Evolutionary conservation across 192 early-diverging fungal species (phyloP).

Genomic region (Mortierella hygrophila): DNA sequence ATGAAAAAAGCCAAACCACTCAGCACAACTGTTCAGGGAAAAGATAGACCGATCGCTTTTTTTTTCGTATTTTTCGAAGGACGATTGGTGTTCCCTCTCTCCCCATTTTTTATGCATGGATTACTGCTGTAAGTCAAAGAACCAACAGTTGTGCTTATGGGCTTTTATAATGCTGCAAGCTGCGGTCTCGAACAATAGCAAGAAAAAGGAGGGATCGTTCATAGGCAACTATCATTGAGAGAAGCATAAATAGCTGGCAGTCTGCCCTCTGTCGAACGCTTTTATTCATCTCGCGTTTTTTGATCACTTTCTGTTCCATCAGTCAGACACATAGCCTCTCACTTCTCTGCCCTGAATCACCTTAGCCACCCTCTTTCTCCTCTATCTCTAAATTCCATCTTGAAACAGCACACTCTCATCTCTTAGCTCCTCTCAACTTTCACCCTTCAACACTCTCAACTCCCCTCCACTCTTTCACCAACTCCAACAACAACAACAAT

Average conservation of each 20-base stretch:
- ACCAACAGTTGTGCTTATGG: background rate
- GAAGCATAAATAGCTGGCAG: background rate
- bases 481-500: slow-evolving; percentile 6
- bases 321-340: background rate
- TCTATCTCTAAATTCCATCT: background rate
- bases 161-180: background rate
- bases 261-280: background rate
- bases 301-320: background rate
- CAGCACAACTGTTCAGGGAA: background rate
- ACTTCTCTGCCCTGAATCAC: background rate
- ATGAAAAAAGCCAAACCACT: background rate
- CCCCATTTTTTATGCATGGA: background rate
- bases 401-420: background rate
- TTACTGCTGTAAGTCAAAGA: background rate
- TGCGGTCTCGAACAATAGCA: background rate
- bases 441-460: background rate
- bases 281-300: background rate
- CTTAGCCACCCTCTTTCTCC: background rate
- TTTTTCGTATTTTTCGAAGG: background rate
- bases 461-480: background rate
- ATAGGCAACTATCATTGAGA: background rate
- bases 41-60: background rate
- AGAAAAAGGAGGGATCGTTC: no score
- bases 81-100: background rate
- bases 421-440: no score